Evolutionary conservation across 768 basidiomycete genomes (phyloP).

Genomic region (Tricholomella constricta): DNA sequence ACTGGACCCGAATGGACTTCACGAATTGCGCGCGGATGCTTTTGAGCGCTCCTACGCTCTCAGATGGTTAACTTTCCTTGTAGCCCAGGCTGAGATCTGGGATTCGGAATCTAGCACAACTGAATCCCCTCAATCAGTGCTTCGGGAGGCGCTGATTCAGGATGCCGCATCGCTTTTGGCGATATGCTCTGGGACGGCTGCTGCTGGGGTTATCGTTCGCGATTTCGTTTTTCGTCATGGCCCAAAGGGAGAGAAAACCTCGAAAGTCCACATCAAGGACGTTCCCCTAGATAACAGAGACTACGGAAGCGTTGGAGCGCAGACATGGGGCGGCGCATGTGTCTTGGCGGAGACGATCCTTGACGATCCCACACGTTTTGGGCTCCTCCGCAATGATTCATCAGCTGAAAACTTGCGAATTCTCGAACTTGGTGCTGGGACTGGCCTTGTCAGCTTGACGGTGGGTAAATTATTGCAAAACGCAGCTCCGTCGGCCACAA

Average conservation of each 20-base stretch:
- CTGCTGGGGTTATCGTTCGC: conserved; percentile 60
- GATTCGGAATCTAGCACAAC: background rate
- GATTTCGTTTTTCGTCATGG: conserved; percentile 46
- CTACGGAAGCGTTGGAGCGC: conserved; percentile 74
- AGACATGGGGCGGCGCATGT: conserved; percentile 89
- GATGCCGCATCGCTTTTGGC: conserved; percentile 66
- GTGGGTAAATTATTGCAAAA: conserved; percentile 47
- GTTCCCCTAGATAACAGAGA: conserved; percentile 71
- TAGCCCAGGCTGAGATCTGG: conserved; percentile 37
- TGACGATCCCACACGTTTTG: conserved; percentile 55
- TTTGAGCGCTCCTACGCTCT: conserved; percentile 74
- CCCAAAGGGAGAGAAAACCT: conserved; percentile 10
- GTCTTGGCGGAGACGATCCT: conserved; percentile 76
- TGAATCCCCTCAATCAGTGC: background rate
- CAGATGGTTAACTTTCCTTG: conserved; percentile 72
- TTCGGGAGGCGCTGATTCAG: conserved; percentile 43
- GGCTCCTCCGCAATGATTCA: conserved; percentile 27
- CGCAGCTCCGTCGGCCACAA: conserved; percentile 7
- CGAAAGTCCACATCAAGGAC: conserved; percentile 59
- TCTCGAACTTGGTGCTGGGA: conserved; percentile 85
- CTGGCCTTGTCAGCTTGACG: conserved; percentile 74
- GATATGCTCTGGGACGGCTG: conserved; percentile 61
- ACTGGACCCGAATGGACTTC: conserved; percentile 15
- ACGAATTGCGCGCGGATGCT: conserved; percentile 49
- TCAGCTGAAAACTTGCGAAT: conserved; percentile 39